These are phyloP conservation scores for Myxozyma kluyveri DNA, from an alignment of 805 yeast species.

Conservation along the genomic window DNA sequence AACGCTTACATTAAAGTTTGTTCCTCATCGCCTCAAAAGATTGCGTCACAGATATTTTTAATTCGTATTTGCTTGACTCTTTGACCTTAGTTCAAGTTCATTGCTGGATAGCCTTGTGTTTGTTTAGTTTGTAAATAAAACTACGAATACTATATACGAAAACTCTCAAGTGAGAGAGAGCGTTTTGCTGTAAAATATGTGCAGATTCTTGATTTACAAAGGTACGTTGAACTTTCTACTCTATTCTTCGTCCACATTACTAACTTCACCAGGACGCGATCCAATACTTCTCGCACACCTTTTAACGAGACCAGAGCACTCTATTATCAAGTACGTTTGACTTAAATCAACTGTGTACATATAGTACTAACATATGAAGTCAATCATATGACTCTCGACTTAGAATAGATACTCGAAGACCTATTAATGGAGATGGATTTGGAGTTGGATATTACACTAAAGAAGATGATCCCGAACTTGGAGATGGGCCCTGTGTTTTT, in stretches of 20 bases:
- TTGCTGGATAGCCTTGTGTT: too few relatives aligned
- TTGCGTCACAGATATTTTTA: too few relatives aligned
- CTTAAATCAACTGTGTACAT: not conserved
- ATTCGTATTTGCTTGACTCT: too few relatives aligned
- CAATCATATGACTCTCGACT: conserved; percentile 91
- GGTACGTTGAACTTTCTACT: conserved; percentile 32
- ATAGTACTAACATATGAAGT: conserved; percentile 27
- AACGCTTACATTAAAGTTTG: too few relatives aligned
- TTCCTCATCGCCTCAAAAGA: conserved; percentile 1
- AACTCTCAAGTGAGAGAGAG: not conserved
- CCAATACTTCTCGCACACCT: conserved; percentile 82
- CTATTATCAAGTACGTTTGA: conserved; percentile 67
- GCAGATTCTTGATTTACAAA: conserved; percentile 87
- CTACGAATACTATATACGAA: too few relatives aligned
- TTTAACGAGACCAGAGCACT: conserved; percentile 92
- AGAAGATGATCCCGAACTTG: conserved; percentile 51
- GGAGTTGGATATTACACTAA: conserved; percentile 87
- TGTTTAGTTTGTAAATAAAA: too few relatives aligned
- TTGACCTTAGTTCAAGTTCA: too few relatives aligned
- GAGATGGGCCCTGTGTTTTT: conserved; percentile 83
- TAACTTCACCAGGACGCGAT: conserved; percentile 59
- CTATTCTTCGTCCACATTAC: not conserved
- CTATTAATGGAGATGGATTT: conserved; percentile 97
- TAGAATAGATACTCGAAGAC: conserved; percentile 81
- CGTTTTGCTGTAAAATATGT: conserved; percentile 50